These are phyloP conservation scores for Debaryomyces castellii DNA, from an alignment of 805 yeast genomes.

Conservation along the genomic window DNA sequence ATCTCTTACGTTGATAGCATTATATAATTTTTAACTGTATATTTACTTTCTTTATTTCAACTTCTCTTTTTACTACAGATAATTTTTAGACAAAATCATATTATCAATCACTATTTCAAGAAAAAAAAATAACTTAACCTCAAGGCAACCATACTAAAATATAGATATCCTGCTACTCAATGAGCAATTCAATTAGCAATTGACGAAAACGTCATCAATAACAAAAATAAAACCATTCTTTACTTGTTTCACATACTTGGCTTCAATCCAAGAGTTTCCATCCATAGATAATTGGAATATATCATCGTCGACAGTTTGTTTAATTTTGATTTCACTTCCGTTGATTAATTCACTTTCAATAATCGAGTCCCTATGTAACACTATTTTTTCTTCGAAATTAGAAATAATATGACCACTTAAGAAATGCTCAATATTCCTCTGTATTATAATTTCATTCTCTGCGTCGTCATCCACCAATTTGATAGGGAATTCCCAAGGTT, in stretches of 20 bases:
- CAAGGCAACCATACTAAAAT: not conserved
- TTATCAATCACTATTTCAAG: not conserved
- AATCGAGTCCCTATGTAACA: conserved; percentile 11
- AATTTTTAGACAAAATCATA: not conserved
- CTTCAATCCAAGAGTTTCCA: conserved; percentile 18
- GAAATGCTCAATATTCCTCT: conserved; percentile 55
- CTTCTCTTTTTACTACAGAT: not conserved
- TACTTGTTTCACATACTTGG: conserved; percentile 28
- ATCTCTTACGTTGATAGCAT: not conserved
- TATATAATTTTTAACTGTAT: not conserved
- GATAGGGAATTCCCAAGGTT: conserved; percentile 84
- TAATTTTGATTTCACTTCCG: conserved; percentile 21
- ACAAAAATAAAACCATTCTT: conserved; percentile 41
- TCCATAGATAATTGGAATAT: conserved; percentile 15
- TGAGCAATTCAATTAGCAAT: conserved; percentile 14
- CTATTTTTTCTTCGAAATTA: conserved; percentile 20
- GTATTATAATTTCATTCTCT: conserved; percentile 48
- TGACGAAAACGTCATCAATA: conserved; percentile 32
- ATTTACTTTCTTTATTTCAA: not conserved
- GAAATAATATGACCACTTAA: conserved; percentile 61
- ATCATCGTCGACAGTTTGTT: conserved; percentile 14
- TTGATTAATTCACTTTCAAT: conserved; percentile 16
- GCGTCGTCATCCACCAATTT: conserved; percentile 37
- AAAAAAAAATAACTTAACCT: not conserved
- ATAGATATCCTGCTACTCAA: not conserved